phyloP scores from a whole-genome alignment of 2,329 filamentous ascomycete genomes.

The Leptographium wingfieldii region DNA sequence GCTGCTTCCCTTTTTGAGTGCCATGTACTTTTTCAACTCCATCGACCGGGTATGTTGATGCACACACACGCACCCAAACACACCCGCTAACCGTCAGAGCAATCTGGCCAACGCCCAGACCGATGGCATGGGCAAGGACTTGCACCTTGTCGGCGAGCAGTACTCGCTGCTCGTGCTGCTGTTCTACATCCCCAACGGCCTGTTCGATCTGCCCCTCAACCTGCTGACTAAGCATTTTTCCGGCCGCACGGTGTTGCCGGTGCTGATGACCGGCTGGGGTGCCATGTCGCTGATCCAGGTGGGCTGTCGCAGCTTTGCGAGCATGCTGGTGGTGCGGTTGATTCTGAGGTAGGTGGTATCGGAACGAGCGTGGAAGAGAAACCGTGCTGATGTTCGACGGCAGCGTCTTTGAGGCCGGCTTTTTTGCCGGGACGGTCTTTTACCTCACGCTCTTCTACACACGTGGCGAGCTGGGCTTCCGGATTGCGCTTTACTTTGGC shows the following conservation, averaged over 20 bases:
- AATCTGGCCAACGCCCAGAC: slow-evolving; percentile 42
- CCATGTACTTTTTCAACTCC: slow-evolving; percentile 8
- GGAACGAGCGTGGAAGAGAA: too few relatives aligned
- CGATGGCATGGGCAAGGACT: slow-evolving; percentile 34
- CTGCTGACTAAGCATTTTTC: slow-evolving; percentile 59
- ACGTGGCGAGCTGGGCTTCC: slow-evolving; percentile 54
- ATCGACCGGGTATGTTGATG: slow-evolving; percentile 6
- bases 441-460: slow-evolving; percentile 54
- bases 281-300: slow-evolving; percentile 48
- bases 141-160: slow-evolving; percentile 47
- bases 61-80: too few relatives aligned
- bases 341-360: slow-evolving; percentile 35
- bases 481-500: slow-evolving; percentile 49
- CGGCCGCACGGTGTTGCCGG: slow-evolving; percentile 47
- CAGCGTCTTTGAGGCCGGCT: slow-evolving; percentile 51
- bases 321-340: slow-evolving; percentile 55
- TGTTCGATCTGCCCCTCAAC: slow-evolving; percentile 51
- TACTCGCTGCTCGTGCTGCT: slow-evolving; percentile 59
- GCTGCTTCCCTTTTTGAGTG: slow-evolving; percentile 26
- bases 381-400: neutral
- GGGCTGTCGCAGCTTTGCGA: slow-evolving; percentile 45
- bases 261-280: slow-evolving; percentile 56
- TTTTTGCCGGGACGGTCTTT: slow-evolving; percentile 53
- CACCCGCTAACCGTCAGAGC: slow-evolving; percentile 13
- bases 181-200: slow-evolving; percentile 62